Percentiles rank a stretch among this genome's conserved stretches.
Evolutionary conservation across 768 basidiomycete genomes (phyloP).

Genomic region (Termitomyces sp.): DNA sequence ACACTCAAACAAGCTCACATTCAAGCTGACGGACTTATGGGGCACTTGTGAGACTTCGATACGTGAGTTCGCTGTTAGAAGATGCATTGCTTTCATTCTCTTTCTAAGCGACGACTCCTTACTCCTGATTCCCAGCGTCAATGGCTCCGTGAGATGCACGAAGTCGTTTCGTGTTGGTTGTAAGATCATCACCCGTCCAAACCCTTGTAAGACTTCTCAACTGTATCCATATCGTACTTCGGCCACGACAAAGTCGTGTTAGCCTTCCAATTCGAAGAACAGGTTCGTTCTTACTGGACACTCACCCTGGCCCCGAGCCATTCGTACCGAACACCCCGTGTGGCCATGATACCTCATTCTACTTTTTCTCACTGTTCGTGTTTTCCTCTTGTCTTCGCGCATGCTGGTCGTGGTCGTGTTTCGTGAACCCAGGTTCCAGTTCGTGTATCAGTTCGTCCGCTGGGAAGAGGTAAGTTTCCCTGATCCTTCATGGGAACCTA

Average conservation of each 20-base stretch:
- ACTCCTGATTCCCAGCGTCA: slow-evolving; percentile 22
- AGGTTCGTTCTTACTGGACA: slow-evolving; percentile 33
- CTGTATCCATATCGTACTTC: neutral
- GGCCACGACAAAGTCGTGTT: slow-evolving; percentile 38
- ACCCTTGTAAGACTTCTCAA: neutral
- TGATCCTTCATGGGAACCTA: neutral
- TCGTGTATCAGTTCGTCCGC: slow-evolving; percentile 35
- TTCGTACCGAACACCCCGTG: slow-evolving; percentile 29
- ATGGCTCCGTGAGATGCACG: slow-evolving; percentile 39
- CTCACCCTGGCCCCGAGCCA: slow-evolving; percentile 35
- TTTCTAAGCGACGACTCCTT: neutral
- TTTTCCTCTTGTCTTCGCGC: neutral
- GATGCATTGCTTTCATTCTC: neutral
- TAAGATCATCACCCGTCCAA: slow-evolving; percentile 18
- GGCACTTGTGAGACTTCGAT: slow-evolving; percentile 35
- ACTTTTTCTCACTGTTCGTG: slow-evolving; percentile 30
- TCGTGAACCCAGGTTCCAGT: slow-evolving; percentile 26
- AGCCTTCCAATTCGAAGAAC: slow-evolving; percentile 34
- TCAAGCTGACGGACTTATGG: slow-evolving; percentile 35
- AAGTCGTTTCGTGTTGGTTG: slow-evolving; percentile 40
- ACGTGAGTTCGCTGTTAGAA: slow-evolving; percentile 18
- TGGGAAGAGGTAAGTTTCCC: slow-evolving; percentile 32
- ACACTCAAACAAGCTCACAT: slow-evolving; percentile 33
- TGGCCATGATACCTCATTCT: slow-evolving; percentile 39
- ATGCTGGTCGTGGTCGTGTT: neutral